These are phyloP conservation scores for Grosmannia serpens DNA, from an alignment of 2,329 filamentous ascomycete species.

Conservation along the genomic window DNA sequence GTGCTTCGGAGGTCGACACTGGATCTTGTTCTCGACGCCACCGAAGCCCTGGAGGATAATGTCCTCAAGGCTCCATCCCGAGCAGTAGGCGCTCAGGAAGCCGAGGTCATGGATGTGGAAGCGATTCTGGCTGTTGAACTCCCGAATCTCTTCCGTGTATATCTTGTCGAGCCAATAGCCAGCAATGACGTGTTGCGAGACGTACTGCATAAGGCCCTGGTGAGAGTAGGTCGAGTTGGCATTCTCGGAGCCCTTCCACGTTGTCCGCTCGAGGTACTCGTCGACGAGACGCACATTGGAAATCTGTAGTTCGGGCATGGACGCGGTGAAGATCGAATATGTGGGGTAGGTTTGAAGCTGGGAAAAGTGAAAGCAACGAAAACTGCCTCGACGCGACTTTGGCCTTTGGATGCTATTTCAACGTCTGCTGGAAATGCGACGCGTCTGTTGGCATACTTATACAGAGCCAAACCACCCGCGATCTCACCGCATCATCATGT, in stretches of 20 bases:
- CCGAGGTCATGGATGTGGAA: conserved; percentile 1
- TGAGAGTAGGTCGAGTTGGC: conserved; percentile 1
- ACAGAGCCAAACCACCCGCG: not conserved
- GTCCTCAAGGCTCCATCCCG: not conserved
- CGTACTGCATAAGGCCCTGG: conserved; percentile 1
- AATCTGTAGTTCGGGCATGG: not conserved
- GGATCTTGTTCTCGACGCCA: conserved; percentile 1
- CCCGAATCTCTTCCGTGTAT: not conserved
- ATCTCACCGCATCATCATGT: not conserved
- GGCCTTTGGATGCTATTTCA: not conserved
- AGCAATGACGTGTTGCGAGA: not conserved
- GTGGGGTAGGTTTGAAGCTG: not conserved
- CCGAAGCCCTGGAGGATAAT: not conserved
- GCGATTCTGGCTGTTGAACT: not conserved
- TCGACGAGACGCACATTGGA: not conserved
- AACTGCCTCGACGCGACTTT: not conserved
- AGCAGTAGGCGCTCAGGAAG: not conserved
- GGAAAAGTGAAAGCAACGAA: not conserved
- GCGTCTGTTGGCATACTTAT: not conserved
- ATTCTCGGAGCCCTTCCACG: conserved; percentile 1
- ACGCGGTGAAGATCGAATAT: not conserved
- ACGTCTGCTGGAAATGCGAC: not conserved
- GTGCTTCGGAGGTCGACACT: not conserved
- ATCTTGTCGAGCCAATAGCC: not conserved
- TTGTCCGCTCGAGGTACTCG: not conserved